Base-by-base conservation (phyloP, 1,284 basidiomycete species). In the Boletus semigastroideus region DNA sequence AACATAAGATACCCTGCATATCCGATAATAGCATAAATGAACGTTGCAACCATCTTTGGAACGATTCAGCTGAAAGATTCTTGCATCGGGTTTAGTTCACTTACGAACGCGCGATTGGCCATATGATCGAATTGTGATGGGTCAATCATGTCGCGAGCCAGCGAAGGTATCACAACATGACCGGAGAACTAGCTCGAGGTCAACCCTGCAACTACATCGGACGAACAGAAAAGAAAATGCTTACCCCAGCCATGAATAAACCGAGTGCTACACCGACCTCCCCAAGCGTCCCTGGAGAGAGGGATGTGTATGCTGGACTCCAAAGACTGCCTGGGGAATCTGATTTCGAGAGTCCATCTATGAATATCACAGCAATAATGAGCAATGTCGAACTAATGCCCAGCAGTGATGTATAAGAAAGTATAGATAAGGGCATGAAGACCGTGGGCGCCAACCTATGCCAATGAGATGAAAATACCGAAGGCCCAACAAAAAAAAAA, bases 1-100 rank as follows among this genome's bases (percentile, higher is more conserved):
- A 95, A 95, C 94, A 98, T 98, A 19, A 92, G 71, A 60, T 97
- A 98, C 1, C 95, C 95, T 14, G 86, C 85, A 48, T 83, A 84
- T 13, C 92, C 95, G 48, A 96, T 90, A 9, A 89, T 59, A 19
- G 86, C 77, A 59, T 95, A 95, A 33, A 96, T 77, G 31, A 78
- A 72, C 0, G 91, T 93, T 2, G 95, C 87, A 34, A 90, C 78
- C n/a, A 79, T 62, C 82, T 94, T 65, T 13, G 30, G 45, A 48
- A 39, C 16, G 31, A 34, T 17, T 63, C 36, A 59, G 28, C 34
- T 14, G 34, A 10, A 8, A 28, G 2, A 10, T 46, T 49, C 20
- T 8, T 16, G 43, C 19, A 11, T n/a, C 4, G 45, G 22, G 42
- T n/a, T 49, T 11, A 31, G 25, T 17, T 5, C 27, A 71, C 80